Percentiles rank a stretch among this genome's conserved stretches.
phyloP scores from a whole-genome alignment of 139 green algal genomes.

The Chlorella sp. region DNA sequence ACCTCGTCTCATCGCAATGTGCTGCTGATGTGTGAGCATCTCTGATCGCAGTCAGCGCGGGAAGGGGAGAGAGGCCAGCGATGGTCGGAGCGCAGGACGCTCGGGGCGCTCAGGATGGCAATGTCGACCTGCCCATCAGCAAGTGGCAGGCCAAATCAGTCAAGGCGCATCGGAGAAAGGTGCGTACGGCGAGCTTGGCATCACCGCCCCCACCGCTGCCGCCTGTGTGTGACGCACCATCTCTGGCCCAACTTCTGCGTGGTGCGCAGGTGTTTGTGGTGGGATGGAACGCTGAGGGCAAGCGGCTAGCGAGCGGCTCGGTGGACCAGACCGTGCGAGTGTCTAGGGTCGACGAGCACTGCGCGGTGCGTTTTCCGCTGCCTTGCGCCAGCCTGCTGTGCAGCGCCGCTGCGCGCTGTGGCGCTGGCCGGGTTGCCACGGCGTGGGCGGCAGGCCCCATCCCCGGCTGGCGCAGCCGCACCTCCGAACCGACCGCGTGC shows the following conservation, averaged over 20 bases:
- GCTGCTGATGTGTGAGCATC: no score
- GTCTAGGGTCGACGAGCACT: conserved; percentile 20
- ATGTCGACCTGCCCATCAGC: neutral
- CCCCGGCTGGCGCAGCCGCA: no score
- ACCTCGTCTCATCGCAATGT: no score
- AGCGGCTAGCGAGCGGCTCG: conserved; percentile 36
- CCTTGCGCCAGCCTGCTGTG: neutral
- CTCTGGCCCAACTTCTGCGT: no score
- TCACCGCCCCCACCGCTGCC: neutral
- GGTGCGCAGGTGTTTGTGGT: conserved; percentile 35
- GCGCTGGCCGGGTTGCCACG: no score
- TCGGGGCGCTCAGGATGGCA: no score
- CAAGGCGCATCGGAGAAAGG: conserved; percentile 28
- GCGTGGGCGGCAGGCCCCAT: no score
- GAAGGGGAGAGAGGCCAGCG: no score
- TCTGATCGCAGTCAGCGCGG: no score
- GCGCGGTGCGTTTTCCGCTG: neutral
- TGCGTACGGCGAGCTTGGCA: no score
- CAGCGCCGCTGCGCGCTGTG: neutral
- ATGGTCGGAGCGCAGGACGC: no score
- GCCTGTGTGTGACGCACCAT: neutral
- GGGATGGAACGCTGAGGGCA: conserved; percentile 33
- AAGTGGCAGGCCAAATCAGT: conserved; percentile 23
- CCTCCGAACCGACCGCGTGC: no score
- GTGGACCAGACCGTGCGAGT: conserved; percentile 34